These are phyloP conservation scores for Pythium aphanidermatum DNA, from an alignment of 352 stramenopile species.

Conservation along the genomic window DNA sequence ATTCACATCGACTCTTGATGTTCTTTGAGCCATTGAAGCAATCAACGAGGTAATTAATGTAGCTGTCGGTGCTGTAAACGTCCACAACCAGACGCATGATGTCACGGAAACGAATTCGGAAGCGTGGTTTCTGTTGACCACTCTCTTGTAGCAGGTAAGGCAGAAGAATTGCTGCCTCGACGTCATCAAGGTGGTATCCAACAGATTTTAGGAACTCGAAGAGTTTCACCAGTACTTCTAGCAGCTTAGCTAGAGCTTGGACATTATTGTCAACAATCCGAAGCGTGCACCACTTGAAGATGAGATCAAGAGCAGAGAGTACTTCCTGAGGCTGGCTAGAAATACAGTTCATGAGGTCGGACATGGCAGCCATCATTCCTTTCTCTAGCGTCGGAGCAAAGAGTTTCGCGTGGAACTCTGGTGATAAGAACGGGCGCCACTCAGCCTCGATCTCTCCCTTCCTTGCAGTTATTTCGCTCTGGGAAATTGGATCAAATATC, in stretches of 20 bases:
- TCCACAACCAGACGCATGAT: slow-evolving; percentile 78
- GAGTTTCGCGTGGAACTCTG: slow-evolving; percentile 68
- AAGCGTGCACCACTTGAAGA: slow-evolving; percentile 84
- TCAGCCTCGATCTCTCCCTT: slow-evolving; percentile 74
- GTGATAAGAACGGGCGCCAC: slow-evolving; percentile 65
- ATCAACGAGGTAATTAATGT: slow-evolving; percentile 66
- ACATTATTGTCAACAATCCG: slow-evolving; percentile 87
- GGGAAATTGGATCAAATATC: slow-evolving; percentile 72
- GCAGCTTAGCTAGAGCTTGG: slow-evolving; percentile 72
- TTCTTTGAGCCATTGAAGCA: slow-evolving; percentile 84
- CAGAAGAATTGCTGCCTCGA: slow-evolving; percentile 75
- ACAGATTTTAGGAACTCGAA: slow-evolving; percentile 71
- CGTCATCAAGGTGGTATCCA: slow-evolving; percentile 68
- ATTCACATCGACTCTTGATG: slow-evolving; percentile 81
- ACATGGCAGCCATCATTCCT: slow-evolving; percentile 74
- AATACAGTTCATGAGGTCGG: slow-evolving; percentile 63
- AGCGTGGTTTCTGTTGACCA: slow-evolving; percentile 77
- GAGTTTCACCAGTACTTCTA: slow-evolving; percentile 77
- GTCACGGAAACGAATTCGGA: slow-evolving; percentile 75
- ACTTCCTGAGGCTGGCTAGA: slow-evolving; percentile 63
- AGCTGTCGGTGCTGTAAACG: slow-evolving; percentile 78
- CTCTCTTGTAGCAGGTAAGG: slow-evolving; percentile 82
- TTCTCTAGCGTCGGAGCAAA: slow-evolving; percentile 79
- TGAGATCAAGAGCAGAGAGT: slow-evolving; percentile 56
- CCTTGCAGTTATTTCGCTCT: slow-evolving; percentile 55